These are phyloP conservation scores for Cadophora sp. DNA, from an alignment of 2,329 filamentous ascomycete species.

Conservation along the genomic window DNA sequence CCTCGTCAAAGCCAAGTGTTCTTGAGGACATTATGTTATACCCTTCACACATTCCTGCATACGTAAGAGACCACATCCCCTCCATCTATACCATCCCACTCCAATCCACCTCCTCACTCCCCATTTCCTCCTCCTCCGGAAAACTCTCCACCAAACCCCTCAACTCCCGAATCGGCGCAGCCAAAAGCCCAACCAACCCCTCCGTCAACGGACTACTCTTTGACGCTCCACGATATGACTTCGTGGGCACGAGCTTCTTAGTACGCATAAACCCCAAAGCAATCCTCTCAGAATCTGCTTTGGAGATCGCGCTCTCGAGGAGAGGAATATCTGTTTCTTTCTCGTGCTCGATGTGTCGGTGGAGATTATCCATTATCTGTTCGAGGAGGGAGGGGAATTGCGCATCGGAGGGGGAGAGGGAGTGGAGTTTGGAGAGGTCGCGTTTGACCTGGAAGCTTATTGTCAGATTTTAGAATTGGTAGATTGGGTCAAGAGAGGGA, in stretches of 20 bases:
- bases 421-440: conserved; percentile 57
- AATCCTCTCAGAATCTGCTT: conserved; percentile 47
- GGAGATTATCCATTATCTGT: conserved; percentile 52
- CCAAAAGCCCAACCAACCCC: conserved; percentile 16
- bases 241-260: conserved; percentile 59
- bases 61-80: not conserved
- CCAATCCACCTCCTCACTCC: conserved; percentile 23
- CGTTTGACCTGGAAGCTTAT: conserved; percentile 56
- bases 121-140: conserved; percentile 17
- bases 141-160: conserved; percentile 18
- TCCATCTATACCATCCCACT: not conserved
- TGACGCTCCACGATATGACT: conserved; percentile 31
- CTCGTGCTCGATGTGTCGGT: conserved; percentile 57
- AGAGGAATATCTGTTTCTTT: conserved; percentile 56
- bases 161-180: conserved; percentile 23
- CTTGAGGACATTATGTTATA: not conserved
- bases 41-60: not conserved
- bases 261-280: conserved; percentile 56
- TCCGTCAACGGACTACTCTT: conserved; percentile 11
- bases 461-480: conserved; percentile 6
- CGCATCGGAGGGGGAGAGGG: conserved; percentile 48
- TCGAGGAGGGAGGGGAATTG: conserved; percentile 54
- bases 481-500: no score
- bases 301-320: conserved; percentile 53
- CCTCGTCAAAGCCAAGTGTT: no score